Base-by-base conservation (phyloP, 495 filamentous ascomycete genomes). In the Neurospora sp. region DNA sequence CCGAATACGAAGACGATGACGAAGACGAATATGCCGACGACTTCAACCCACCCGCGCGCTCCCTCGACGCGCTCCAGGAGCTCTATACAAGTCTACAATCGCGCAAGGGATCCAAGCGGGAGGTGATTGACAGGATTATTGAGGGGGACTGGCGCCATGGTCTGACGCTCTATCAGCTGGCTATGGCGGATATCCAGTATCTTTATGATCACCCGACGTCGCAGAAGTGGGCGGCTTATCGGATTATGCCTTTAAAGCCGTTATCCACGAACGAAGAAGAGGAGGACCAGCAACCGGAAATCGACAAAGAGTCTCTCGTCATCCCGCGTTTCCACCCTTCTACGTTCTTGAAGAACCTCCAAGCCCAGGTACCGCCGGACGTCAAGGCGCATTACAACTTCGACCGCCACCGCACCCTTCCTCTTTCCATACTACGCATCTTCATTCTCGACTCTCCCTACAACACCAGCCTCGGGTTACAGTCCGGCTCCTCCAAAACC, bases 81-180 rank as follows among this genome's bases (percentile, higher is more conserved):
- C 82, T 85, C 44, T 96, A 94, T 82, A 76, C 74, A n/a, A 77
- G 78, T 1, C 79, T 88, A 71, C 84, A 85, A 70, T 70, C 76
- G 8, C 82, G 88, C 31, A 94, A 91, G 76, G 91, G 92, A 4
- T 87, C 86, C 11, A 92, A 90, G 75, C 85, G 89, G 68, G 93
- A 97, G 77, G 87, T 95, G 5, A 82, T 92, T 8, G 92, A 93
- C 76, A 86, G 92, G 39, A 90, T 97, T 46, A 75, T 91, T 0
- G 90, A 94, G 72, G 92, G 92, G 59, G 93, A 97, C 79, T 97
- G 93, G 93, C 85, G 92, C 27, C 86, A 89, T 69, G 93, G 93
- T 1, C 82, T 96, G 27, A 90, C 87, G 1, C 81, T 97, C 18
- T 92, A 91, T 74, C 92, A 94, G 77, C 83, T 95, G 5, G 93